phyloP scores from a whole-genome alignment of 1,284 basidiomycete genomes.

The Mycosarcoma maydis region DNA sequence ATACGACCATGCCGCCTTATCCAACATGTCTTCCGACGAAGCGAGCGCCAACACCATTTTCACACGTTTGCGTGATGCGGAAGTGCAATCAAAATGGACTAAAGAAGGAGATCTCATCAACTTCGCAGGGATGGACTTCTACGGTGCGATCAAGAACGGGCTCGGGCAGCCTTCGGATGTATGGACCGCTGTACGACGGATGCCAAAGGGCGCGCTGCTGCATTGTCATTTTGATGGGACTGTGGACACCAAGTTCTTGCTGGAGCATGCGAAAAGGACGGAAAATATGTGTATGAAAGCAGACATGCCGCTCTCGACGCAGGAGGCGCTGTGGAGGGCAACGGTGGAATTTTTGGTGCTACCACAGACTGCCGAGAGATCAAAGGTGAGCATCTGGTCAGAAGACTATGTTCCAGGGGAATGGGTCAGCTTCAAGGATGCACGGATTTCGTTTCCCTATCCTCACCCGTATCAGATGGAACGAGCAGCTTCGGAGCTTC shows the following conservation, averaged over 20 bases:
- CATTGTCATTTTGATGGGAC: conserved; percentile 62
- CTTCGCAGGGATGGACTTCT: conserved; percentile 46
- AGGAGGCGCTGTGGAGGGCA: conserved; percentile 32
- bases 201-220: conserved; percentile 55
- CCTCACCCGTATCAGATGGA: conserved; percentile 34
- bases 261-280: conserved; percentile 29
- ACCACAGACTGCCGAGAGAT: conserved; percentile 12
- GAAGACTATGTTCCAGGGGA: conserved; percentile 30
- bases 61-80: conserved; percentile 18
- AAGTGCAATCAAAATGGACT: conserved; percentile 27
- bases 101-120: conserved; percentile 28
- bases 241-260: conserved; percentile 47
- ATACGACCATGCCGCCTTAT: conserved; percentile 41
- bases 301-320: conserved; percentile 19
- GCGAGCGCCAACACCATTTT: conserved; percentile 30
- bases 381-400: conserved; percentile 29
- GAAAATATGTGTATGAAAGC: conserved; percentile 45
- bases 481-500: background rate
- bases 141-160: conserved; percentile 28
- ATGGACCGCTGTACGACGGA: conserved; percentile 27
- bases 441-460: conserved; percentile 37
- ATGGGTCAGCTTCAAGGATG: conserved; percentile 47
- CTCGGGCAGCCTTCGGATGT: conserved; percentile 22
- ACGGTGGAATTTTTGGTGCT: conserved; percentile 39
- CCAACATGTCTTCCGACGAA: conserved; percentile 18